Conservation (phyloP, 208 protist species). For the Leishmania major region DNA sequence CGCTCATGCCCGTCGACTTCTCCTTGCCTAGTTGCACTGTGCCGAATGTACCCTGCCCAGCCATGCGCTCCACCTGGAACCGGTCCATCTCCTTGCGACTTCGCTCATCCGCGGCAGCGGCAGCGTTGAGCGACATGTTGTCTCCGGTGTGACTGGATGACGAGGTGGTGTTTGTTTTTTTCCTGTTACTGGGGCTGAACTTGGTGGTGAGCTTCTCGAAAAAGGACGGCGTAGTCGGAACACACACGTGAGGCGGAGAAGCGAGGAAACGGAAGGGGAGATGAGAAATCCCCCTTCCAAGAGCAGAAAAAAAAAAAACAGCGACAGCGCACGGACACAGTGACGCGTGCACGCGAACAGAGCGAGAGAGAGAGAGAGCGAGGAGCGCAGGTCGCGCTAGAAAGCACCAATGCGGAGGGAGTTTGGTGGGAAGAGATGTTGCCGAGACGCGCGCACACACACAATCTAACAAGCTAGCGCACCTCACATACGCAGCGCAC, state of each 20-base stretch:
- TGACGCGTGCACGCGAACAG: background rate
- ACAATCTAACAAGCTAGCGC: background rate
- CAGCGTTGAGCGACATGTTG: slow-evolving; percentile 60
- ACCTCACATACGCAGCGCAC: background rate
- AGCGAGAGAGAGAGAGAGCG: background rate
- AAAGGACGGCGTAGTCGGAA: slow-evolving; percentile 25
- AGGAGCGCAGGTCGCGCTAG: background rate
- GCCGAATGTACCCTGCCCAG: slow-evolving; percentile 97
- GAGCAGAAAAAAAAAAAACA: background rate
- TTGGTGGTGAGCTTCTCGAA: slow-evolving; percentile 24
- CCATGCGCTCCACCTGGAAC: slow-evolving; percentile 92
- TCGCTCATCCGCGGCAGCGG: slow-evolving; percentile 68
- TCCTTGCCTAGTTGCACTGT: slow-evolving; percentile 94
- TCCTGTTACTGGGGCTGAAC: slow-evolving; percentile 30
- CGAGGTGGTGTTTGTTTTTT: slow-evolving; percentile 27
- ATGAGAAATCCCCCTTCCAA: background rate
- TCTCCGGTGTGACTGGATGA: slow-evolving; percentile 19
- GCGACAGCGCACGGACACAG: background rate
- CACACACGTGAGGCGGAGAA: background rate
- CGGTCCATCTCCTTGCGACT: slow-evolving; percentile 81
- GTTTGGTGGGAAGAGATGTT: background rate
- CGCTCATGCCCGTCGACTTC: slow-evolving; percentile 53
- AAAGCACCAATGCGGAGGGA: background rate
- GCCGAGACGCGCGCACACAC: background rate
- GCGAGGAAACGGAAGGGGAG: background rate